Evolutionary conservation across 192 early-diverging fungal genomes (phyloP).

Genomic region (Chytriomyces sp.): DNA sequence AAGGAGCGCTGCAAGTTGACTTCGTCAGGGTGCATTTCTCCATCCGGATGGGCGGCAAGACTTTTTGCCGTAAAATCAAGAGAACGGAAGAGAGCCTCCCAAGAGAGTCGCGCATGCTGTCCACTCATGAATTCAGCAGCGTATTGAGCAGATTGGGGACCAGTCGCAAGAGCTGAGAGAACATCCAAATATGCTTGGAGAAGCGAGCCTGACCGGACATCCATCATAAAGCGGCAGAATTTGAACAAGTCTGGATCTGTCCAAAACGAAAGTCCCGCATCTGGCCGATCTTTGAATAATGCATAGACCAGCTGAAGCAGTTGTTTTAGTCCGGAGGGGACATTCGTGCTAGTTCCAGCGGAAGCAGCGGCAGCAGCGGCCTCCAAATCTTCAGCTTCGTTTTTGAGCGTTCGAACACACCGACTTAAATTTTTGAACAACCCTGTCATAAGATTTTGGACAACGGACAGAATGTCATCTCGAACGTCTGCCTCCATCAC

Average conservation of each 20-base stretch:
- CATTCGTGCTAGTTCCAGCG: neutral
- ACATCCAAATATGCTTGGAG: slow-evolving; percentile 75
- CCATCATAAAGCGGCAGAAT: slow-evolving; percentile 55
- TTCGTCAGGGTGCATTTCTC: slow-evolving; percentile 76
- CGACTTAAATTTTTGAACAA: slow-evolving; percentile 34
- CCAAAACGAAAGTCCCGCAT: slow-evolving; percentile 60
- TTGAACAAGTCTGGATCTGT: slow-evolving; percentile 51
- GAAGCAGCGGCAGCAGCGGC: neutral
- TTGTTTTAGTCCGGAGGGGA: slow-evolving; percentile 54
- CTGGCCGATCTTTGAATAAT: slow-evolving; percentile 76
- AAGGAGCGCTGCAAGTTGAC: slow-evolving; percentile 74
- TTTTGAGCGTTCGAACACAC: slow-evolving; percentile 33
- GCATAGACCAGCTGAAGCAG: slow-evolving; percentile 75
- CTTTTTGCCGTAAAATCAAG: slow-evolving; percentile 62
- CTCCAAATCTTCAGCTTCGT: slow-evolving; percentile 35
- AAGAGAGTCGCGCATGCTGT: slow-evolving; percentile 32
- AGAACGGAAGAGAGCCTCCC: slow-evolving; percentile 37
- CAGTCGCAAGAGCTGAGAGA: slow-evolving; percentile 82
- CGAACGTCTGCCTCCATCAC: slow-evolving; percentile 29
- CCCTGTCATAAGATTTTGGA: slow-evolving; percentile 18
- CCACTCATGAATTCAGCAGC: slow-evolving; percentile 63
- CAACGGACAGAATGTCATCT: slow-evolving; percentile 3
- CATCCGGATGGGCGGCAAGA: slow-evolving; percentile 27
- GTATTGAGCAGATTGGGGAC: slow-evolving; percentile 66
- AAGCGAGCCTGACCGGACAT: slow-evolving; percentile 45